Conservation (phyloP, 1,139 yeast genomes). For the Entelexis sorbosivorans region DNA sequence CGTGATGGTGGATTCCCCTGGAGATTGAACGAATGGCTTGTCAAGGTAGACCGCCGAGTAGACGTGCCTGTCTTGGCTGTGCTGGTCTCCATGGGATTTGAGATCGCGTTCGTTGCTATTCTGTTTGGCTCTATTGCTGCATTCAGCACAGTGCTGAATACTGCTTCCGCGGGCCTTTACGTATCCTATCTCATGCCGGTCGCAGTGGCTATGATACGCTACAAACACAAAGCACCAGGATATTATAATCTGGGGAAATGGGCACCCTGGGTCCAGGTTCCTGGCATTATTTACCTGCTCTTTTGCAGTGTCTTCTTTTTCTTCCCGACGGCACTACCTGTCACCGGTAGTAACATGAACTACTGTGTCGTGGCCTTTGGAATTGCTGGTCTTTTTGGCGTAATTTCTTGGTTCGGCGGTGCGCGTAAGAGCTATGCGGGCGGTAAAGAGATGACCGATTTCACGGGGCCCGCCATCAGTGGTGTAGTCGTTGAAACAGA, state of each 20-base stretch:
- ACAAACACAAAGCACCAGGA: conserved; percentile 16
- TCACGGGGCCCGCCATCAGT: neutral
- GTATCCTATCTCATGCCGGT: conserved; percentile 18
- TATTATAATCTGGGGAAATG: conserved; percentile 21
- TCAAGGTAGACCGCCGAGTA: conserved; percentile 8
- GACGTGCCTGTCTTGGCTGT: conserved; percentile 16
- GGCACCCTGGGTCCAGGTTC: conserved; percentile 13
- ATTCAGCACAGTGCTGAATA: conserved; percentile 19
- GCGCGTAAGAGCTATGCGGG: conserved; percentile 11
- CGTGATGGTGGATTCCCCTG: conserved; percentile 21
- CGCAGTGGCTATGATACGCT: conserved; percentile 9
- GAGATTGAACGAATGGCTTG: conserved; percentile 11
- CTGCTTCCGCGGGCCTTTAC: conserved; percentile 19
- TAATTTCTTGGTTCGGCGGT: conserved; percentile 18
- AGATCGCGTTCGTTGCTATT: conserved; percentile 11
- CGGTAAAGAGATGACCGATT: neutral
- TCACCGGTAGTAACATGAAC: conserved; percentile 18
- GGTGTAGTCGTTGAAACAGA: neutral
- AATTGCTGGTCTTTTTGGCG: conserved; percentile 12
- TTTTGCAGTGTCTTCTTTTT: conserved; percentile 20
- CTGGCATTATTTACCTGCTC: conserved; percentile 13
- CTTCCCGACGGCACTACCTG: conserved; percentile 20
- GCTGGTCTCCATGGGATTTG: conserved; percentile 3
- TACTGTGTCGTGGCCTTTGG: conserved; percentile 19
- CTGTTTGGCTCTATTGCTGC: conserved; percentile 20